A percentile compares a stretch with the other conserved stretches of the same genome.
These are phyloP conservation scores for Xylaria polymorpha DNA, from an alignment of 2,329 filamentous ascomycete species.

Conservation along the genomic window DNA sequence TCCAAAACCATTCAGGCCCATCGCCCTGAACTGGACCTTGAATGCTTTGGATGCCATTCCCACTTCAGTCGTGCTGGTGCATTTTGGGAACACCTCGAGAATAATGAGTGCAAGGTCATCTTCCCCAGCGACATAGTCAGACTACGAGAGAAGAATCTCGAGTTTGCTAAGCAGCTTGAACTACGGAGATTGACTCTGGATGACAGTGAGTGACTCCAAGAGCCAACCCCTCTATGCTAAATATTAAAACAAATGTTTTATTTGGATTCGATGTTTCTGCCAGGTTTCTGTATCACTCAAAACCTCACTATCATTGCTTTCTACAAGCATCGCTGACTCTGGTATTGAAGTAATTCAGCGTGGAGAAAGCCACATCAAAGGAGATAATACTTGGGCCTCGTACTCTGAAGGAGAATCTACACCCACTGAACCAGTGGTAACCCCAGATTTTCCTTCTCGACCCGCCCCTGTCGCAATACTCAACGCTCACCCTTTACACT, in stretches of 20 bases:
- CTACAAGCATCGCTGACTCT: conserved; percentile 1
- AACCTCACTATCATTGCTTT: not conserved
- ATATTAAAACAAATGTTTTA: not conserved
- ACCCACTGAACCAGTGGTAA: not conserved
- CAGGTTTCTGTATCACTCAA: not conserved
- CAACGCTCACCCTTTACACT: conserved; percentile 31
- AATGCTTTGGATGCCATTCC: conserved; percentile 60
- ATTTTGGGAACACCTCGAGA: conserved; percentile 61
- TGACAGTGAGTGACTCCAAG: conserved; percentile 23
- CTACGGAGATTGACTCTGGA: conserved; percentile 15
- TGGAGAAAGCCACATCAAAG: conserved; percentile 27
- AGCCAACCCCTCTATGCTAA: not conserved
- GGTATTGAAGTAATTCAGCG: conserved; percentile 2
- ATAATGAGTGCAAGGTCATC: conserved; percentile 54
- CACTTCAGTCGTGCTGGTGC: conserved; percentile 53
- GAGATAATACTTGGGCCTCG: conserved; percentile 32
- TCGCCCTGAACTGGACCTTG: conserved; percentile 54
- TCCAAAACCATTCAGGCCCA: conserved; percentile 52
- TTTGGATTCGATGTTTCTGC: not conserved
- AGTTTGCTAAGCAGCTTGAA: conserved; percentile 49
- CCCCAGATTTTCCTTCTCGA: not conserved
- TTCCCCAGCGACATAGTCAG: conserved; percentile 49
- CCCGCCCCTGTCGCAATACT: not conserved
- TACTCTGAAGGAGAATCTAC: not conserved
- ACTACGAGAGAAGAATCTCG: conserved; percentile 53